Evolutionary conservation across 371 early-diverging fungal genomes (phyloP), one percentile per base, ranked within the genome.

Genomic region (Sporodiniella umbellata): DNA sequence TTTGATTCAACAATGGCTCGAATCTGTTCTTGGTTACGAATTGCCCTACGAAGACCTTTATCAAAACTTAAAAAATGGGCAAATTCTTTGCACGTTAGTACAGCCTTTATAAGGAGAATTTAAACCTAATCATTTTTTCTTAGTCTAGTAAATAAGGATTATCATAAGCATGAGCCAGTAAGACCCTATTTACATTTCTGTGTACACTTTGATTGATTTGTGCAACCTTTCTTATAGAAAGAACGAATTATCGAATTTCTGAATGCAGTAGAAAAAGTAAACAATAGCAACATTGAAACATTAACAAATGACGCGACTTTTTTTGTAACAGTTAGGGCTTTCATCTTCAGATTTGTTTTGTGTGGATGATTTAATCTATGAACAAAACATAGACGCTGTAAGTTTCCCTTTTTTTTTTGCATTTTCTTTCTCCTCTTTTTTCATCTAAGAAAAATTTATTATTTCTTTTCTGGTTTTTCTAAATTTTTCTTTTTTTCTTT

Each of bases 21-120:
- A 84, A 51, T 42, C 60, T 5, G 70, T 86, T 2, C 31, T 83
- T 7, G 77, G 67, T 6, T 62, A 75, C 48, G 52, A 70, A 11
- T 39, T 68, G 12, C 62, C 71, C 2, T 59, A 48, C 12, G 49
- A 67, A 8, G 72, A 76, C 45, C 77, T 89, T 42, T 77, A 83
- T 25, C 68, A 74, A n/a, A 69, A 78, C 19, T 69, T 90, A 30
- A 85, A 85, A 62, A 90, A 92, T 58, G 95, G 96, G 18, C 81
- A 85, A 18, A 69, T 88, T 33, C 81, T 96, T 26, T 88, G 85
- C 86, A 84, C 87, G 83, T 84, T 65, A 50, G 83, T 78, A 40
- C 10, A 37, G n/a, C n/a, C n/a, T 21, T n/a, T 40, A 4, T 19
- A 40, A n/a, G 22, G 40, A 21, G 8, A 19, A 40, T 21, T 8